Conservation (phyloP, 176 grass and related monocot genomes). For the Phragmites australis region DNA sequence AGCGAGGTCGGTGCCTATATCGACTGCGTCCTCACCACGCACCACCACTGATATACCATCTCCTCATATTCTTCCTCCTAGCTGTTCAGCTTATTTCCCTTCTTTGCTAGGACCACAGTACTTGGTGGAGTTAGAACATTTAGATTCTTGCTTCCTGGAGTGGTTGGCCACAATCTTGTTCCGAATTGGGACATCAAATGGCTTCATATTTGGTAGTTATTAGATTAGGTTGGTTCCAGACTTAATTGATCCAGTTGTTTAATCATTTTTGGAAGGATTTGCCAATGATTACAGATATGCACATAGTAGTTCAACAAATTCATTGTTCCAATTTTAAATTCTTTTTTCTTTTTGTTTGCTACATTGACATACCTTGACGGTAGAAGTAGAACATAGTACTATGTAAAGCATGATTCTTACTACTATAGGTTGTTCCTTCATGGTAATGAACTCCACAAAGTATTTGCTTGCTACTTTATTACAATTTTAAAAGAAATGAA, state of each 20-base stretch:
- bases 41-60: slow-evolving; percentile 72
- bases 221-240: no score
- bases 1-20: slow-evolving; percentile 64
- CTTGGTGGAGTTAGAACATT: neutral
- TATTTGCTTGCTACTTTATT: neutral
- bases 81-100: neutral
- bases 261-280: no score
- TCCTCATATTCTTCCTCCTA: neutral
- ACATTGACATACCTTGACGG: neutral
- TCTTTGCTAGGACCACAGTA: neutral
- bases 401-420: neutral
- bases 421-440: neutral
- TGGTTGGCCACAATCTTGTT: neutral
- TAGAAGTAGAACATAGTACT: neutral
- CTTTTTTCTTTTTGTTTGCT: neutral
- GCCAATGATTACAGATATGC: no score
- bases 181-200: neutral
- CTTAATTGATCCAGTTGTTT: no score
- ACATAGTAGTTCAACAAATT: no score
- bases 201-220: neutral
- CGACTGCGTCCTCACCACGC: slow-evolving; percentile 76
- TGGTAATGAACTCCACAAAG: neutral
- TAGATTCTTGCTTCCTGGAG: slow-evolving; percentile 9
- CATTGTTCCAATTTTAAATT: no score
- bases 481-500: neutral